These are phyloP conservation scores for Leccinum subtestaceum DNA, from an alignment of 768 basidiomycete species.

Conservation along the genomic window DNA sequence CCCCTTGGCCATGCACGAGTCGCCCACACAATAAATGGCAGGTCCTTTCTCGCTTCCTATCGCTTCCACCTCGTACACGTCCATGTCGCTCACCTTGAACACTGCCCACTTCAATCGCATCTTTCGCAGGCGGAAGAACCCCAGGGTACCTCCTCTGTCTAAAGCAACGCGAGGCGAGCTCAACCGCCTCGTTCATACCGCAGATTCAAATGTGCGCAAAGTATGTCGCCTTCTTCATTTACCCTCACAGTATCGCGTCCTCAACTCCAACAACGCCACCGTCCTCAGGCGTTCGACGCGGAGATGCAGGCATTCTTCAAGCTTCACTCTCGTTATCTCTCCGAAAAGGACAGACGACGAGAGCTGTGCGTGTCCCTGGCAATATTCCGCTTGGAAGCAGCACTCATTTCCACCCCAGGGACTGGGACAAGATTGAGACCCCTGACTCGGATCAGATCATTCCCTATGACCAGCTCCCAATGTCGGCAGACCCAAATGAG, in stretches of 20 bases:
- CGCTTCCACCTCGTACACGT: conserved; percentile 25
- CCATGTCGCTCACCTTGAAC: conserved; percentile 29
- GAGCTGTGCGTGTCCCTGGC: conserved; percentile 64
- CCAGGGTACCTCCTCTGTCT: conserved; percentile 33
- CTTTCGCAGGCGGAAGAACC: conserved; percentile 45
- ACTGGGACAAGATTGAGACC: conserved; percentile 88
- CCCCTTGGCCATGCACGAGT: conserved; percentile 24
- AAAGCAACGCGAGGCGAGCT: conserved; percentile 70
- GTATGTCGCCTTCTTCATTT: conserved; percentile 38
- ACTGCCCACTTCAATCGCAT: conserved; percentile 27
- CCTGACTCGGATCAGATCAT: conserved; percentile 85
- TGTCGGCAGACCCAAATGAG: conserved; percentile 54
- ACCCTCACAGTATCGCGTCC: conserved; percentile 38
- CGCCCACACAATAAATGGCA: conserved; percentile 19
- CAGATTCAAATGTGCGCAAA: conserved; percentile 56
- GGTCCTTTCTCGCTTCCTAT: conserved; percentile 21
- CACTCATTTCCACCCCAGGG: conserved; percentile 40
- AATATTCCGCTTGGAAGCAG: conserved; percentile 4
- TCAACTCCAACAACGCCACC: conserved; percentile 15
- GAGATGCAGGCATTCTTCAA: conserved; percentile 98
- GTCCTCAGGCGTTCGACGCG: conserved; percentile 64
- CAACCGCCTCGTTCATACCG: conserved; percentile 58
- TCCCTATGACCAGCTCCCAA: conserved; percentile 71
- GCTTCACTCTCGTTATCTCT: conserved; percentile 92
- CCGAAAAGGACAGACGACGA: conserved; percentile 80